A percentile compares a stretch with the other conserved stretches of the same genome.
These are phyloP conservation scores for Geotrichum klebahnii DNA, from an alignment of 1,139 yeast species.

Conservation along the genomic window DNA sequence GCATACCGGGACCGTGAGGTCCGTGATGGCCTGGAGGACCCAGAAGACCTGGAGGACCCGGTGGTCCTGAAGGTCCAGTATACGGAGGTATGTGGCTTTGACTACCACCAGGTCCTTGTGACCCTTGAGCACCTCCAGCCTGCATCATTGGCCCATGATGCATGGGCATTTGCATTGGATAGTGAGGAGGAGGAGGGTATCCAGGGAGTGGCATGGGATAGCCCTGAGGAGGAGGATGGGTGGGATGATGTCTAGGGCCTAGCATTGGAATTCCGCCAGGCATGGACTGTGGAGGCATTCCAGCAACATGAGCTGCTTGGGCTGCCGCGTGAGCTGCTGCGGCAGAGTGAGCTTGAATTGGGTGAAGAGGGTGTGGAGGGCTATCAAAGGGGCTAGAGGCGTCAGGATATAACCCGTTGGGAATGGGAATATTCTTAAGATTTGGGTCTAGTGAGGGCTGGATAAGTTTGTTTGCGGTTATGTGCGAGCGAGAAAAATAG, in stretches of 20 bases:
- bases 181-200: constrained; percentile 6
- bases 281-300: no score
- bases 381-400: constrained; percentile 27
- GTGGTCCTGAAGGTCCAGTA: constrained; percentile 23
- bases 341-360: background rate
- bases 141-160: no score
- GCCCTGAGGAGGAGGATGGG: background rate
- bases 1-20: no score
- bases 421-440: constrained; percentile 39
- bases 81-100: no score
- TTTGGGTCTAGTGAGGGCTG: constrained; percentile 45
- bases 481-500: constrained; percentile 43
- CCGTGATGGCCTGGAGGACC: constrained; percentile 22
- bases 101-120: no score
- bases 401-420: constrained; percentile 42
- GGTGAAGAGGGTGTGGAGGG: background rate
- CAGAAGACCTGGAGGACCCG: constrained; percentile 11
- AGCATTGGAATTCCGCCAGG: no score
- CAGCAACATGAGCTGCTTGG: background rate
- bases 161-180: background rate
- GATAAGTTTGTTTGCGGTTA: constrained; percentile 32
- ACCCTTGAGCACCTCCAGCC: no score
- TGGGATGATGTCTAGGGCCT: no score
- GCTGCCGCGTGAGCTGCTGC: background rate
- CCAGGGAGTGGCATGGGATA: constrained; percentile 1